Conservation (phyloP, 768 basidiomycete species). For the Chlorophyllum brunneum region DNA sequence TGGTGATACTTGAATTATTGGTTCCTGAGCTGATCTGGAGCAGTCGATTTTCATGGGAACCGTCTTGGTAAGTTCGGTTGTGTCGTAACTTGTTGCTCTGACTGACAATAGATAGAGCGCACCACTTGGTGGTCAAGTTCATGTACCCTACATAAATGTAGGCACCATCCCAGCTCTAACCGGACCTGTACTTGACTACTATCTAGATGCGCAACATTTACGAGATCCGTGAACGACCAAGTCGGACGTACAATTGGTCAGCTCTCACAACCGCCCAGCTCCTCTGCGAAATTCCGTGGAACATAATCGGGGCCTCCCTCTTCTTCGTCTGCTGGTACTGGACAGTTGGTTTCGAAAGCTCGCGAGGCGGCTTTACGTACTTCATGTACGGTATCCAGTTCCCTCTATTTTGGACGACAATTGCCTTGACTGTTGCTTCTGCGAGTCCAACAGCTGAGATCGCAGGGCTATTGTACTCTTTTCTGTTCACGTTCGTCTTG, state of each 20-base stretch:
- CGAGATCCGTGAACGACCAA: slow-evolving; percentile 64
- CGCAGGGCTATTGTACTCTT: slow-evolving; percentile 52
- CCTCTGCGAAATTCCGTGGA: slow-evolving; percentile 60
- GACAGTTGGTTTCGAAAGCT: slow-evolving; percentile 57
- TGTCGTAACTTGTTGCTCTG: background rate
- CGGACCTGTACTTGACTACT: background rate
- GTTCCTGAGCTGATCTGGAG: background rate
- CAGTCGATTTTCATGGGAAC: slow-evolving; percentile 58
- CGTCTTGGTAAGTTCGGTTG: slow-evolving; percentile 32
- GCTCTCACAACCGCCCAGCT: slow-evolving; percentile 54
- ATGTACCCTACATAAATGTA: slow-evolving; percentile 55
- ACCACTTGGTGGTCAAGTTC: slow-evolving; percentile 59
- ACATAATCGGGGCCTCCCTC: slow-evolving; percentile 53
- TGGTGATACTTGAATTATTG: slow-evolving; percentile 14
- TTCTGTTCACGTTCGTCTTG: slow-evolving; percentile 59
- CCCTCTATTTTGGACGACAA: slow-evolving; percentile 62
- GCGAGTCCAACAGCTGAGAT: slow-evolving; percentile 60
- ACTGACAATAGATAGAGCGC: slow-evolving; percentile 26
- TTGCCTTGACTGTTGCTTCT: slow-evolving; percentile 57
- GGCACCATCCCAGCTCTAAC: background rate
- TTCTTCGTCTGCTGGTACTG: slow-evolving; percentile 75
- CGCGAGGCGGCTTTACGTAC: slow-evolving; percentile 56
- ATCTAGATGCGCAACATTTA: slow-evolving; percentile 52
- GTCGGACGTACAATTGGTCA: slow-evolving; percentile 63
- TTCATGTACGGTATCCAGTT: slow-evolving; percentile 53